These are phyloP conservation scores for Suillus placidus DNA, from an alignment of 768 basidiomycete species.

Conservation along the genomic window DNA sequence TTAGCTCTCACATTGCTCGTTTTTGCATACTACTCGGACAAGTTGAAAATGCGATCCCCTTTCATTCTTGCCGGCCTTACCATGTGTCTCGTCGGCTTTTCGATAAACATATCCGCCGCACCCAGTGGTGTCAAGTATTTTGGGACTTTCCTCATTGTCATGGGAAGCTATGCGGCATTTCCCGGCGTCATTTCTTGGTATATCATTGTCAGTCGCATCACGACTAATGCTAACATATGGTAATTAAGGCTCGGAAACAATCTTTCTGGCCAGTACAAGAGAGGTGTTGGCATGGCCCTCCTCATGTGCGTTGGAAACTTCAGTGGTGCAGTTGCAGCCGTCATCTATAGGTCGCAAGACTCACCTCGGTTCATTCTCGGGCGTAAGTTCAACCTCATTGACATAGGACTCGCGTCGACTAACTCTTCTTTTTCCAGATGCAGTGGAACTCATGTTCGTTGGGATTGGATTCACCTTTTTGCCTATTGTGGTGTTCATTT, in stretches of 20 bases:
- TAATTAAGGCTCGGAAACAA: slow-evolving; percentile 13
- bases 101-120: slow-evolving; percentile 61
- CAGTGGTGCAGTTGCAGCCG: slow-evolving; percentile 60
- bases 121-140: slow-evolving; percentile 62
- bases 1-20: slow-evolving; percentile 51
- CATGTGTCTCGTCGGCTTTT: slow-evolving; percentile 57
- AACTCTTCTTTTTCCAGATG: slow-evolving; percentile 43
- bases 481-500: slow-evolving; percentile 50
- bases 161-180: slow-evolving; percentile 61
- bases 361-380: slow-evolving; percentile 62
- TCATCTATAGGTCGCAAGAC: slow-evolving; percentile 61
- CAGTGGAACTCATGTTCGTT: slow-evolving; percentile 67
- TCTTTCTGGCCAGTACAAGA: slow-evolving; percentile 62
- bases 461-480: slow-evolving; percentile 60
- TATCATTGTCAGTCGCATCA: slow-evolving; percentile 11
- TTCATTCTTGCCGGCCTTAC: slow-evolving; percentile 56
- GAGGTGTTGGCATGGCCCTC: slow-evolving; percentile 65
- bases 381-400: slow-evolving; percentile 40
- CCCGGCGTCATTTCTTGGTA: slow-evolving; percentile 68
- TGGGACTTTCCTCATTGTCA: slow-evolving; percentile 67
- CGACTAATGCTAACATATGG: not conserved
- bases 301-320: slow-evolving; percentile 73
- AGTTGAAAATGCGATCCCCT: slow-evolving; percentile 52
- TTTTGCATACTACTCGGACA: slow-evolving; percentile 62
- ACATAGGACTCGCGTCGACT: not conserved